These are phyloP conservation scores for Aspergillus tubingensis DNA, from an alignment of 2,329 filamentous ascomycete genomes.

Conservation along the genomic window DNA sequence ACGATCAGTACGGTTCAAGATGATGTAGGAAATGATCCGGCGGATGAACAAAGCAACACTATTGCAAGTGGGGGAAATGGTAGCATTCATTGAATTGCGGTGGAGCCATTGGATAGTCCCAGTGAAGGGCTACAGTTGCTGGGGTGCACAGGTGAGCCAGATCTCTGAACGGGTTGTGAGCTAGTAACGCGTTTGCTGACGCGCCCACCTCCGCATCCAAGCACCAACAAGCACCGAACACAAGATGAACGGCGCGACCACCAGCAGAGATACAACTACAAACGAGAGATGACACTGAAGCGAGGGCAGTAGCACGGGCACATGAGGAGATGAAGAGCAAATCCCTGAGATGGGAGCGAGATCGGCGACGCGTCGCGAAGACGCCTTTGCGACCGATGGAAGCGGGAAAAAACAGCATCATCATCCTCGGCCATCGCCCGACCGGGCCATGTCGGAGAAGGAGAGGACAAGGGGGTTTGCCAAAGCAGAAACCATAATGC, in stretches of 20 bases:
- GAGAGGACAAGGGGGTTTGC: not conserved
- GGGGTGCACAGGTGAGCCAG: not conserved
- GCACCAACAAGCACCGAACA: slow-evolving; percentile 12
- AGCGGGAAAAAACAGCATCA: slow-evolving; percentile 24
- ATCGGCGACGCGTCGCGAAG: slow-evolving; percentile 33
- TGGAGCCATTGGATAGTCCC: slow-evolving; percentile 2
- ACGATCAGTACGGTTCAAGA: not conserved
- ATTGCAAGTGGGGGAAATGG: not conserved
- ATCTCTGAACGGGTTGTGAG: slow-evolving; percentile 21
- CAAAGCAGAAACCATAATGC: slow-evolving; percentile 3
- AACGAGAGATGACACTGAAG: not conserved
- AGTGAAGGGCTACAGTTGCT: slow-evolving; percentile 1
- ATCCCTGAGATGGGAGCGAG: not conserved
- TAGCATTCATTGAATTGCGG: not conserved
- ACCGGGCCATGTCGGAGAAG: slow-evolving; percentile 16
- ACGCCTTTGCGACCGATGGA: slow-evolving; percentile 28
- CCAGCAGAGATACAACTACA: slow-evolving; percentile 9
- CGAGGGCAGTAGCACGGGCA: not conserved
- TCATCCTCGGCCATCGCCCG: slow-evolving; percentile 14
- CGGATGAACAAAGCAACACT: not conserved
- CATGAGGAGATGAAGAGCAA: not conserved
- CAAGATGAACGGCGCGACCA: not conserved
- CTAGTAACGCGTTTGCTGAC: slow-evolving; percentile 33
- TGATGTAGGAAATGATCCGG: not conserved
- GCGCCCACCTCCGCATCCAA: slow-evolving; percentile 27